phyloP scores from a whole-genome alignment of 2,329 filamentous ascomycete genomes.

The Cadophora luteo-olivacea region DNA sequence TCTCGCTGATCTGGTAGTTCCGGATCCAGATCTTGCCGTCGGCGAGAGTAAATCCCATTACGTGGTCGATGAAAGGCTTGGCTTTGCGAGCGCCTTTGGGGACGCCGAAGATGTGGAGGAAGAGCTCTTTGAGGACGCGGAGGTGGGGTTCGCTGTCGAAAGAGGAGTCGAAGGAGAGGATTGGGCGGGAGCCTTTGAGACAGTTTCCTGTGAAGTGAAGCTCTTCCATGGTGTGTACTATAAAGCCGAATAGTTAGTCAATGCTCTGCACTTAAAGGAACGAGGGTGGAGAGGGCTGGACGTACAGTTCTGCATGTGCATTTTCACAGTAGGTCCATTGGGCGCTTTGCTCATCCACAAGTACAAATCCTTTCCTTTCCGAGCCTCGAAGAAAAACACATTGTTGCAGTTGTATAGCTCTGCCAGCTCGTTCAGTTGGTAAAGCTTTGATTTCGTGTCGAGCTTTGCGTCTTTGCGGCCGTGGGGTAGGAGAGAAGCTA shows the following conservation, averaged over 20 bases:
- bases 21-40: slow-evolving; percentile 97
- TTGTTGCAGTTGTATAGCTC: slow-evolving; percentile 94
- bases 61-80: slow-evolving; percentile 95
- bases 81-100: slow-evolving; percentile 86
- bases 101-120: slow-evolving; percentile 90
- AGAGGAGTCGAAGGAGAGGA: slow-evolving; percentile 88
- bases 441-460: slow-evolving; percentile 90
- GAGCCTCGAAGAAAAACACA: slow-evolving; percentile 91
- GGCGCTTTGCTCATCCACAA: slow-evolving; percentile 92
- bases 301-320: slow-evolving; percentile 79
- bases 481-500: slow-evolving; percentile 88
- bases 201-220: slow-evolving; percentile 97
- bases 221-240: slow-evolving; percentile 95
- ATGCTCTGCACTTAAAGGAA: neutral
- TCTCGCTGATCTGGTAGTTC: slow-evolving; percentile 91
- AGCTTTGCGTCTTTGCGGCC: slow-evolving; percentile 95
- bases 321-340: slow-evolving; percentile 62
- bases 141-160: slow-evolving; percentile 87
- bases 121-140: slow-evolving; percentile 84
- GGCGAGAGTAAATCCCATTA: slow-evolving; percentile 89
- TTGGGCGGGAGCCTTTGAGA: slow-evolving; percentile 87
- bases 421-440: slow-evolving; percentile 75
- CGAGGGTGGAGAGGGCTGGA: neutral
- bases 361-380: slow-evolving; percentile 94
- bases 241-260: slow-evolving; percentile 39